A percentile compares a stretch with the other conserved stretches of the same genome.
Conservation (phyloP, 176 grass and related monocot species). For the Eremochloa ophiuroides region DNA sequence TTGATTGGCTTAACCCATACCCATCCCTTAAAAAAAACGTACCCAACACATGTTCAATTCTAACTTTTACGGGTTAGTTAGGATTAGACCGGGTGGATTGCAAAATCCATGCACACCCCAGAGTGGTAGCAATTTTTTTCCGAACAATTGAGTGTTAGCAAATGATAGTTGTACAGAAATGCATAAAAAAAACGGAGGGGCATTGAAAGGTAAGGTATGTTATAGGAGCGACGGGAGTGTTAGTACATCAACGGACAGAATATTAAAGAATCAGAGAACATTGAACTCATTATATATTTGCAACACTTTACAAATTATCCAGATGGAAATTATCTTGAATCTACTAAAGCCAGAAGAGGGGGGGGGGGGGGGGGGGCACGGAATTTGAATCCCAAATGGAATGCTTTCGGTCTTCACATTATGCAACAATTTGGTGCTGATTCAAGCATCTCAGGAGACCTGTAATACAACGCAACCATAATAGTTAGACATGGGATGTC, state of each 20-base stretch:
- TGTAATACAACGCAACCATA: conserved; percentile 16
- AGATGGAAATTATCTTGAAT: neutral
- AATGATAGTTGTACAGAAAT: neutral
- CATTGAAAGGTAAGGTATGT: neutral
- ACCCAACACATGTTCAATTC: too few species aligned
- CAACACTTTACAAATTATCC: conserved; percentile 30
- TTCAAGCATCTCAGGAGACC: conserved; percentile 78
- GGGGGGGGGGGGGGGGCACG: neutral
- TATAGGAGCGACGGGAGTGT: neutral
- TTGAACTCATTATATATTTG: conserved; percentile 2
- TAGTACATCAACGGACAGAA: conserved; percentile 8
- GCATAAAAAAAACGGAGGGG: neutral
- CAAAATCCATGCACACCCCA: too few species aligned
- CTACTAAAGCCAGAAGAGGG: neutral
- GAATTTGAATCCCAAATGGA: conserved; percentile 5
- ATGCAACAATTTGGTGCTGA: conserved; percentile 55
- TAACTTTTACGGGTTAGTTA: too few species aligned
- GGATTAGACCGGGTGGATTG: too few species aligned
- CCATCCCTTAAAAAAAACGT: too few species aligned
- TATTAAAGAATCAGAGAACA: neutral
- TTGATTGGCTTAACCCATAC: too few species aligned
- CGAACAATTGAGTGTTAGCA: neutral
- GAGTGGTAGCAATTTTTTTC: neutral
- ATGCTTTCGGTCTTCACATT: conserved; percentile 50
- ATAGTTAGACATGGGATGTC: neutral